Conservation (phyloP, 768 basidiomycete species). For the Coprinellus aureogranulatus region DNA sequence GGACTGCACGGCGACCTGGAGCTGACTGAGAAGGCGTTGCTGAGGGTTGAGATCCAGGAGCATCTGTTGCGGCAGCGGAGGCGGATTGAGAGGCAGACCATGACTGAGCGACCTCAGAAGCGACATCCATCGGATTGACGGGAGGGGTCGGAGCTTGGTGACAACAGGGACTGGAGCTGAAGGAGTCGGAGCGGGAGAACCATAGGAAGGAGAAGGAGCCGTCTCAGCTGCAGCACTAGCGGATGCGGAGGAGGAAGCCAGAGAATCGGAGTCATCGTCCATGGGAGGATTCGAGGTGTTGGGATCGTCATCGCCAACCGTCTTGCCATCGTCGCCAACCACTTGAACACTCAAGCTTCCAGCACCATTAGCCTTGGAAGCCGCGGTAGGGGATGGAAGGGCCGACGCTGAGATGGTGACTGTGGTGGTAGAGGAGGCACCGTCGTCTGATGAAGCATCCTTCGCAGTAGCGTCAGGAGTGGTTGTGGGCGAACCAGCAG, state of each 20-base stretch:
- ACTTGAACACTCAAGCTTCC: slow-evolving; percentile 2
- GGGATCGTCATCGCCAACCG: slow-evolving; percentile 9
- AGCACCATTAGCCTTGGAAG: too few relatives aligned
- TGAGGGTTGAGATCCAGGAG: not conserved
- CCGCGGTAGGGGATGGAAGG: not conserved
- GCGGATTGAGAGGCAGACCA: not conserved
- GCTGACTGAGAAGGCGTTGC: not conserved
- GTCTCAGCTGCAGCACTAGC: not conserved
- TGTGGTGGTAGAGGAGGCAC: slow-evolving; percentile 1
- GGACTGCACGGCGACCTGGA: too few relatives aligned
- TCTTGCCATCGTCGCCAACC: slow-evolving; percentile 3
- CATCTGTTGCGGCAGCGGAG: not conserved
- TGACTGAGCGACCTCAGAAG: not conserved
- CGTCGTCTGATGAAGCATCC: slow-evolving; percentile 8
- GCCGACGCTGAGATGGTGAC: slow-evolving; percentile 6
- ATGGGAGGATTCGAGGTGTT: slow-evolving; percentile 3
- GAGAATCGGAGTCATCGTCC: not conserved
- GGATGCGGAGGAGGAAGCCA: slow-evolving; percentile 9
- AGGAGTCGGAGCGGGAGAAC: not conserved
- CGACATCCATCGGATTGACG: not conserved
- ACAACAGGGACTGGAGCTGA: not conserved
- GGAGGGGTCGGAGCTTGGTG: not conserved
- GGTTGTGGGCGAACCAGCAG: not conserved
- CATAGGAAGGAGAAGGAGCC: not conserved
- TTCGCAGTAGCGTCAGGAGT: slow-evolving; percentile 11